Percentiles rank a stretch among this genome's conserved stretches.
phyloP scores from a whole-genome alignment of 257 asterid genomes.

The Verbena officinalis region DNA sequence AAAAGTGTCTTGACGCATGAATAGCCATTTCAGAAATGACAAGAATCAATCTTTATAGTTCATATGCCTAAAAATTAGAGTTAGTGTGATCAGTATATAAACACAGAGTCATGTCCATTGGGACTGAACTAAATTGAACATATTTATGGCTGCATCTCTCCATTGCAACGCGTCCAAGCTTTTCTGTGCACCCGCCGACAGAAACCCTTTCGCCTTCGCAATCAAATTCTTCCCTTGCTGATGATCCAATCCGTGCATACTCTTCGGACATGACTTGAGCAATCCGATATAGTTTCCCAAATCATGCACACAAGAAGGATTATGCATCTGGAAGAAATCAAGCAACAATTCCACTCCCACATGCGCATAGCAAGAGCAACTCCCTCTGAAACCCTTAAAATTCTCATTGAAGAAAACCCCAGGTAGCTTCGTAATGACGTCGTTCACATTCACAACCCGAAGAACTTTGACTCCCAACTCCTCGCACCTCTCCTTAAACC shows the following conservation, averaged over 20 bases:
- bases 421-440: slow-evolving; percentile 68
- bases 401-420: slow-evolving; percentile 64
- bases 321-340: slow-evolving; percentile 59
- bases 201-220: slow-evolving; percentile 40
- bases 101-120: slow-evolving; percentile 34
- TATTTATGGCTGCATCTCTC: slow-evolving; percentile 40
- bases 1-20: no score
- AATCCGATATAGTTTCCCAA: slow-evolving; percentile 55
- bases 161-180: slow-evolving; percentile 35
- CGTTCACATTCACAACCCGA: slow-evolving; percentile 63
- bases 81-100: neutral
- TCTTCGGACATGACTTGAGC: slow-evolving; percentile 43
- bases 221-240: slow-evolving; percentile 23
- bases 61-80: neutral
- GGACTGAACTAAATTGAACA: slow-evolving; percentile 48
- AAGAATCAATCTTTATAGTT: no score
- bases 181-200: slow-evolving; percentile 17
- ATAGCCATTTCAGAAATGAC: no score
- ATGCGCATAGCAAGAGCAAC: slow-evolving; percentile 60
- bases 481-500: slow-evolving; percentile 67
- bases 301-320: slow-evolving; percentile 74
- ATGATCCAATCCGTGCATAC: neutral
- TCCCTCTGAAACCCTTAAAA: slow-evolving; percentile 48
- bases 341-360: slow-evolving; percentile 66
- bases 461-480: slow-evolving; percentile 63